Percentiles rank a stretch among this genome's conserved stretches.
phyloP scores from a whole-genome alignment of 306 rosid genomes.

The Citrullus colocynthis region DNA sequence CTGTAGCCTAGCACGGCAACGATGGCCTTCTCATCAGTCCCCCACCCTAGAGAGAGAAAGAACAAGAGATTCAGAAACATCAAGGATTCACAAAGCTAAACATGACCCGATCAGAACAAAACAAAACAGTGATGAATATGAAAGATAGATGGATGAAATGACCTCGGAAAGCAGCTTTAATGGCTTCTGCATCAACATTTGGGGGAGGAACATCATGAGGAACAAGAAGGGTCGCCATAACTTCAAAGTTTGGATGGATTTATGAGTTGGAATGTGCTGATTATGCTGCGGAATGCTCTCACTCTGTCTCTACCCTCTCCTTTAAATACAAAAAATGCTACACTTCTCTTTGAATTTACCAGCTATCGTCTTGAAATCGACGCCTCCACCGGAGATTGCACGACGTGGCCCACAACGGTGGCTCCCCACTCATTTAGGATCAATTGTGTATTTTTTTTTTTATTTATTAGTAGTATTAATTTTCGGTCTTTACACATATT shows the following conservation, averaged over 20 bases:
- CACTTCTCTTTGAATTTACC: not conserved
- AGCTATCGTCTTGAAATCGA: not conserved
- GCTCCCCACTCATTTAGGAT: not conserved
- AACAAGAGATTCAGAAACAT: not conserved
- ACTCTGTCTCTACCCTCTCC: not conserved
- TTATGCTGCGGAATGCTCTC: conserved; percentile 1
- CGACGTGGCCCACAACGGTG: not conserved
- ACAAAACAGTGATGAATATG: not conserved
- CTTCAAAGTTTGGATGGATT: not conserved
- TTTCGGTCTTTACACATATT: too few species aligned
- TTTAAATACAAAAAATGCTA: not conserved
- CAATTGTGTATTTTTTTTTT: not conserved
- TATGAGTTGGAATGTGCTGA: not conserved
- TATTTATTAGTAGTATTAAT: too few species aligned
- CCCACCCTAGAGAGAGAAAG: conserved; percentile 46
- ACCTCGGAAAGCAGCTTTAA: conserved; percentile 41
- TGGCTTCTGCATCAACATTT: conserved; percentile 50
- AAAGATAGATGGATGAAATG: not conserved
- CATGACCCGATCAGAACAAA: not conserved
- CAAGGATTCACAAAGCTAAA: not conserved
- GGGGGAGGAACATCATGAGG: conserved; percentile 27
- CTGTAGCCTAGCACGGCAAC: conserved; percentile 51
- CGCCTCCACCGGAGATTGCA: not conserved
- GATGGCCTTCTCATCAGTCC: conserved; percentile 61
- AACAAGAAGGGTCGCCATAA: conserved; percentile 43